These are phyloP conservation scores for peach (Prunus persica) DNA, from an alignment of 306 rosid species.

Conservation along the genomic window DNA sequence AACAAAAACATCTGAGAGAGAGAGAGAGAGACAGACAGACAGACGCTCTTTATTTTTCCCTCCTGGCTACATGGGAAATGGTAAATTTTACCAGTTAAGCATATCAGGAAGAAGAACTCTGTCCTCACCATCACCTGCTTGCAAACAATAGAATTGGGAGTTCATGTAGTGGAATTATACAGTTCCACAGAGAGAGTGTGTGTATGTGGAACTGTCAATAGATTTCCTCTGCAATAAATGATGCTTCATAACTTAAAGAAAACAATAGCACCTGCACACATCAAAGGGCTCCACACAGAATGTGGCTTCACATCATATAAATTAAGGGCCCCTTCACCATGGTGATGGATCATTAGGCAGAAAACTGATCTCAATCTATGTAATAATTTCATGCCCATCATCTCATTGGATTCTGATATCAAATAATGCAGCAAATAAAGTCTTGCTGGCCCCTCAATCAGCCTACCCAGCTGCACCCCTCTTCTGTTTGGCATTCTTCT, in stretches of 20 bases:
- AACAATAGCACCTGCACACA: conserved; percentile 14
- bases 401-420: conserved; percentile 18
- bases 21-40: not conserved
- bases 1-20: not conserved
- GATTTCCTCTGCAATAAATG: conserved; percentile 30
- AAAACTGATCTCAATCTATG: conserved; percentile 12
- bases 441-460: conserved; percentile 20
- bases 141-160: not conserved
- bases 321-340: conserved; percentile 27
- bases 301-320: conserved; percentile 34
- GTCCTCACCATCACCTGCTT: conserved; percentile 3
- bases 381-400: conserved; percentile 19
- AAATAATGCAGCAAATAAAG: conserved; percentile 26
- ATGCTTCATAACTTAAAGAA: conserved; percentile 20
- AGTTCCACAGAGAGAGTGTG: not conserved
- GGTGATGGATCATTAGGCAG: conserved; percentile 33
- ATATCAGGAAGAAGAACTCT: not conserved
- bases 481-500: not conserved
- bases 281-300: conserved; percentile 28
- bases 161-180: conserved; percentile 9
- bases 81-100: not conserved
- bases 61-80: not conserved
- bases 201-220: conserved; percentile 11
- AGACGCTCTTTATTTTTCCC: not conserved
- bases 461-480: conserved; percentile 11